Evolutionary conservation across 1,139 yeast genomes (phyloP).

Genomic region (Blastobotrys persicus): DNA sequence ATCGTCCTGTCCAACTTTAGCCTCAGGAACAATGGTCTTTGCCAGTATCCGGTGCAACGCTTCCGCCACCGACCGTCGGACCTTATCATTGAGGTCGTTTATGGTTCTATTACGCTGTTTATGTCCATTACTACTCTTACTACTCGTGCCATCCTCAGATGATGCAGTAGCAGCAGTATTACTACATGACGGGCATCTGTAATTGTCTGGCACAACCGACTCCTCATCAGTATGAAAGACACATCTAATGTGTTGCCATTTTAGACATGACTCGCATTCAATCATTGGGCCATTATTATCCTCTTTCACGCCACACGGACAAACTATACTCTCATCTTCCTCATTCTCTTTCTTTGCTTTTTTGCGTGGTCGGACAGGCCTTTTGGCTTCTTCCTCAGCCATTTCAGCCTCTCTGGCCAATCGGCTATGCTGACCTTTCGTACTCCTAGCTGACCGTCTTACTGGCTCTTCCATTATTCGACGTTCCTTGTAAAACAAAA

Average conservation of each 20-base stretch:
- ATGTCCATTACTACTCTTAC: conserved; percentile 3
- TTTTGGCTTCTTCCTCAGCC: conserved; percentile 14
- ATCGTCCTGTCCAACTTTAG: conserved; percentile 42
- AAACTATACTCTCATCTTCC: conserved; percentile 6
- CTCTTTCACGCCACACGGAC: conserved; percentile 12
- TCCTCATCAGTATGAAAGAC: conserved; percentile 52
- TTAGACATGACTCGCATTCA: conserved; percentile 71
- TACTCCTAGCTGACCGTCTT: conserved; percentile 45
- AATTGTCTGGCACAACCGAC: conserved; percentile 45
- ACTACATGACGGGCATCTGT: conserved; percentile 50
- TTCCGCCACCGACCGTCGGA: conserved; percentile 44
- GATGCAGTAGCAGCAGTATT: conserved; percentile 13
- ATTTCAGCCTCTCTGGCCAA: conserved; percentile 30
- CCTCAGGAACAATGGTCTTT: conserved; percentile 46
- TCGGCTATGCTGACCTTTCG: conserved; percentile 44
- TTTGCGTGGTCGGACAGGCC: conserved; percentile 14
- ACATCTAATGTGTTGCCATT: conserved; percentile 86
- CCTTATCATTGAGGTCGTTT: conserved; percentile 24
- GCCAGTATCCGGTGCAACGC: conserved; percentile 40
- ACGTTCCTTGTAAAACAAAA: neutral
- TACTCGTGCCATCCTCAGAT: conserved; percentile 17
- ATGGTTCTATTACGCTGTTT: conserved; percentile 8
- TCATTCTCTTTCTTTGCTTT: conserved; percentile 12
- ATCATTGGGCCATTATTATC: conserved; percentile 51
- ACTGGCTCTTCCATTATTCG: conserved; percentile 13